Conservation (phyloP, 495 filamentous ascomycete genomes). For the Aspergillus affinis region DNA sequence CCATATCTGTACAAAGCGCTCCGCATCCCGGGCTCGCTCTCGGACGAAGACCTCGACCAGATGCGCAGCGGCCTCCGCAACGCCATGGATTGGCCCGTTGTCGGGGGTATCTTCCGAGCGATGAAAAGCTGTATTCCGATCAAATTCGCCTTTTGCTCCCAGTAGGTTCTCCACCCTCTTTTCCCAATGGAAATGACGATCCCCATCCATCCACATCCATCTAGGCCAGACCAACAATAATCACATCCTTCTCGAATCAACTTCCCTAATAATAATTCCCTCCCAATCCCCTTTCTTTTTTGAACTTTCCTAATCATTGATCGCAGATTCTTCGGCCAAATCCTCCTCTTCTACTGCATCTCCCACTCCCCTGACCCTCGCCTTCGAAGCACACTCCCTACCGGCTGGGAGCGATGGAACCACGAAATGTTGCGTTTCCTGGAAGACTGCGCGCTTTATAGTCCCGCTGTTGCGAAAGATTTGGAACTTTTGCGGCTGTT, state of each 20-base stretch:
- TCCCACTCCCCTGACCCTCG: conserved; percentile 40
- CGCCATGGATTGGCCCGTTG: conserved; percentile 48
- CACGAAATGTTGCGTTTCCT: conserved; percentile 47
- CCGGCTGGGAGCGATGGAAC: conserved; percentile 48
- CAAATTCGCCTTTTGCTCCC: conserved; percentile 49
- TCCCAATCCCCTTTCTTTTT: too few species aligned
- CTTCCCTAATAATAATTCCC: too few species aligned
- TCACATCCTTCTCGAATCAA: too few species aligned
- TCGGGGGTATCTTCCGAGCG: conserved; percentile 41
- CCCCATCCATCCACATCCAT: neutral
- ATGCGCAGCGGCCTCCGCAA: conserved; percentile 42
- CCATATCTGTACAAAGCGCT: conserved; percentile 51
- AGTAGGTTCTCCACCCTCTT: conserved; percentile 28
- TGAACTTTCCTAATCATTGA: too few species aligned
- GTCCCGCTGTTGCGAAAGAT: conserved; percentile 46
- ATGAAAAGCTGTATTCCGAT: conserved; percentile 52
- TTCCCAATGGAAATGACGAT: neutral
- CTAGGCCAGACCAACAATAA: neutral
- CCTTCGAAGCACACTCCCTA: conserved; percentile 38
- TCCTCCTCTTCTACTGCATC: conserved; percentile 49
- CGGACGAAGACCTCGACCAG: conserved; percentile 47
- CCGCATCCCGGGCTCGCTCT: conserved; percentile 36
- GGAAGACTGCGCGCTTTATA: conserved; percentile 41
- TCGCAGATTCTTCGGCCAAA: conserved; percentile 46
- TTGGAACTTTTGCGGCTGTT: conserved; percentile 40